Conservation (phyloP, 352 stramenopile species). For the Pythium scleroteichum region DNA sequence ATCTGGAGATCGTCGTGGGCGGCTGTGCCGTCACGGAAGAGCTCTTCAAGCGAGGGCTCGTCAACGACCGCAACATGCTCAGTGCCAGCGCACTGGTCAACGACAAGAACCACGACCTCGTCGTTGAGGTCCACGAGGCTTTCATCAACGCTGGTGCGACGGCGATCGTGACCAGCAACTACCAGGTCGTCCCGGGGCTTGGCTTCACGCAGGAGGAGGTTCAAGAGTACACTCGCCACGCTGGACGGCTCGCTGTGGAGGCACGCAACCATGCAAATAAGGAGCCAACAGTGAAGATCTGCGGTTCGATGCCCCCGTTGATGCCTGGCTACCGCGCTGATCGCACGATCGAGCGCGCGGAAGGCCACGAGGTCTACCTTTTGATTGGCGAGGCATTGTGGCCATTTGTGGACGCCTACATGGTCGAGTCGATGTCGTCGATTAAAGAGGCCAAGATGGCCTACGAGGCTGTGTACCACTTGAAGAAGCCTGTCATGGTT, state of each 20-base stretch:
- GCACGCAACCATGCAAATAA: constrained; percentile 35
- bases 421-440: constrained; percentile 91
- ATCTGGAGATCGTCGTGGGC: constrained; percentile 54
- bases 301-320: constrained; percentile 89
- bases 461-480: constrained; percentile 66
- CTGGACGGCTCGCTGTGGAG: constrained; percentile 64
- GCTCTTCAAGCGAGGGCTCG: constrained; percentile 77
- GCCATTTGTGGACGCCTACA: constrained; percentile 78
- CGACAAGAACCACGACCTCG: constrained; percentile 56
- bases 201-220: constrained; percentile 85
- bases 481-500: constrained; percentile 74
- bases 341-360: constrained; percentile 69
- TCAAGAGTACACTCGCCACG: constrained; percentile 53
- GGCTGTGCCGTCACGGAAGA: constrained; percentile 61
- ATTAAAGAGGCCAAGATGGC: constrained; percentile 84
- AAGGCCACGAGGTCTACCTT: constrained; percentile 75
- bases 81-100: constrained; percentile 83
- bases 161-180: constrained; percentile 89
- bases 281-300: constrained; percentile 52
- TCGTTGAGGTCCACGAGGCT: constrained; percentile 67
- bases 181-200: constrained; percentile 82
- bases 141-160: constrained; percentile 82
- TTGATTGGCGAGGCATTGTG: constrained; percentile 74
- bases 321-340: constrained; percentile 89
- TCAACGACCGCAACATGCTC: constrained; percentile 91